Conservation (phyloP, 768 basidiomycete species). For the Pleurotus djamor region DNA sequence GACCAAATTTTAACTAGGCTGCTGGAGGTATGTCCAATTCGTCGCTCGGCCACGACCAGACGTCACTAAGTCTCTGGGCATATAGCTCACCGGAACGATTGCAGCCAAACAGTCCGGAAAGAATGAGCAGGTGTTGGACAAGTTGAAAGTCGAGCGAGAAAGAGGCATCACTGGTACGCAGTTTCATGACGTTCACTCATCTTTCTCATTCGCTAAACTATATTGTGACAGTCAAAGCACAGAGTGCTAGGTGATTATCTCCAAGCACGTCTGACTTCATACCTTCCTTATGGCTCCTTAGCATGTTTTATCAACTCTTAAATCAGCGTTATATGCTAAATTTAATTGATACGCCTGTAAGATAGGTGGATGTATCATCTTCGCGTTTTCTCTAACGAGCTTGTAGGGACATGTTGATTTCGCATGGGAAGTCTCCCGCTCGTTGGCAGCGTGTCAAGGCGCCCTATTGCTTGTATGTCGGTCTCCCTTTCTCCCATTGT, state of each 20-base stretch:
- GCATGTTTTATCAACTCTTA: constrained; percentile 73
- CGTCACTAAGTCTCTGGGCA: not conserved
- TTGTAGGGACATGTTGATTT: constrained; percentile 94
- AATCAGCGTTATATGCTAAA: constrained; percentile 76
- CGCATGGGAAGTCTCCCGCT: constrained; percentile 93
- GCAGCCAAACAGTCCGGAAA: constrained; percentile 56
- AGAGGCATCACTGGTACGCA: constrained; percentile 88
- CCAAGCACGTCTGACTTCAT: not conserved
- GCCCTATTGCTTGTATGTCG: constrained; percentile 57
- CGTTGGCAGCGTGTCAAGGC: constrained; percentile 91
- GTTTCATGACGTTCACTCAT: not conserved
- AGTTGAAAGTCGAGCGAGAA: constrained; percentile 95
- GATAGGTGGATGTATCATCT: not conserved
- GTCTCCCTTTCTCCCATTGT: not conserved
- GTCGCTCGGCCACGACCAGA: constrained; percentile 6
- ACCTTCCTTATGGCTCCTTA: constrained; percentile 21
- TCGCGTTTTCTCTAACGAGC: not conserved
- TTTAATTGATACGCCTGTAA: constrained; percentile 92
- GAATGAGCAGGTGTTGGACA: constrained; percentile 88
- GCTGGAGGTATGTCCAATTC: constrained; percentile 53
- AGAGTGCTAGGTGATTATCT: constrained; percentile 73
- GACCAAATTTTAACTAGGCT: constrained; percentile 38
- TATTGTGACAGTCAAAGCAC: constrained; percentile 76
- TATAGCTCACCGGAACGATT: constrained; percentile 87
- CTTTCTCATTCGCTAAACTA: not conserved